Conservation (phyloP, 139 green algal genomes). For the Microglena sp. region DNA sequence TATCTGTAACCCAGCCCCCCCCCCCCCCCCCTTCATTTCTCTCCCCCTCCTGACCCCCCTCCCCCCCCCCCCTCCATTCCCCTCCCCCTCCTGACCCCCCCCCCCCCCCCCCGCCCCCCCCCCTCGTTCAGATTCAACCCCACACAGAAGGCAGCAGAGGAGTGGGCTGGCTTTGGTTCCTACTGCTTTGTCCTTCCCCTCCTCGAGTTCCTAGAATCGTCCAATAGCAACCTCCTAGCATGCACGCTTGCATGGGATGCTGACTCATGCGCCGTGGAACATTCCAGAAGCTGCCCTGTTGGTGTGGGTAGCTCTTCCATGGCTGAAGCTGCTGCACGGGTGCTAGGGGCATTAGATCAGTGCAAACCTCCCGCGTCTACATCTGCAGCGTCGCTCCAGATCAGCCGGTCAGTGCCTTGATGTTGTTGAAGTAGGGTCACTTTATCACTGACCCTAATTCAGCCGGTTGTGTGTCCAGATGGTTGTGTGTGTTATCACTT, state of each 20-base stretch:
- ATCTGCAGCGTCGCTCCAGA: neutral
- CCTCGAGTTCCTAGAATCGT: constrained; percentile 57
- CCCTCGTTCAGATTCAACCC: constrained; percentile 27
- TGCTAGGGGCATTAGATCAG: neutral
- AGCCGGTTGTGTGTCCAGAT: neutral
- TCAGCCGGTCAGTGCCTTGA: too few species aligned
- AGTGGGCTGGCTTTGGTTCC: constrained; percentile 53
- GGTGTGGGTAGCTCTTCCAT: neutral
- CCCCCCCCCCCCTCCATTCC: too few species aligned
- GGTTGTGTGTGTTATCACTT: too few species aligned
- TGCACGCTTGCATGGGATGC: constrained; percentile 68
- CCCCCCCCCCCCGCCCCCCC: too few species aligned
- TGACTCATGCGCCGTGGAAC: neutral
- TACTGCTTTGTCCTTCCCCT: constrained; percentile 73
- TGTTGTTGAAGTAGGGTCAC: neutral
- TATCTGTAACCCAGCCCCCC: too few species aligned
- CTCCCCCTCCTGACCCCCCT: too few species aligned
- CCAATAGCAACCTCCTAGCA: constrained; percentile 35
- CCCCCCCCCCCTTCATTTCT: too few species aligned
- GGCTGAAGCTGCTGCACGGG: neutral
- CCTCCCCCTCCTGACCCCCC: too few species aligned
- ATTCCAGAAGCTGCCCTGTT: neutral
- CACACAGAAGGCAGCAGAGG: constrained; percentile 7
- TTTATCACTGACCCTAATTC: neutral
- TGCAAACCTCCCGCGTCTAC: neutral